Evolutionary conservation across 805 yeast genomes (phyloP), one percentile per base, ranked within the genome.

Genomic region (Candida stauntonica): DNA sequence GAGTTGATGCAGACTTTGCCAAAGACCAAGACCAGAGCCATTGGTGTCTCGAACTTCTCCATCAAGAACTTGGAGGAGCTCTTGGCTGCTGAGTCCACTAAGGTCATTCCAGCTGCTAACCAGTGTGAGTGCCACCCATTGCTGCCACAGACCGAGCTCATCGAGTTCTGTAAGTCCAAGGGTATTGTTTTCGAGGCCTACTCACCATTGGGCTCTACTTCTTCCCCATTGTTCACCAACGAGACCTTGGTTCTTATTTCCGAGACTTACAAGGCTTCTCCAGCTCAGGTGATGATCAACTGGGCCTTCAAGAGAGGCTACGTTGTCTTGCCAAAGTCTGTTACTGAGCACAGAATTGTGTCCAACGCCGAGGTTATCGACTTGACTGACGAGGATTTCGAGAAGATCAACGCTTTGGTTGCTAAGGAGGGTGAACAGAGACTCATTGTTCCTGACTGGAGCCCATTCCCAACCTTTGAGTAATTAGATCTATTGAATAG

Each of bases 241-340:
- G 67, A 62, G 26, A 56, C 62, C 5, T 52, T 80, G 15, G 42
- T 52, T 12, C 58, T 61, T 12, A 52, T 79, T 32, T 80, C 82
- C 9, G 56, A 67, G 27, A 67, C 67, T 42, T 55, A 67, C 29
- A 18, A 18, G 8, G 38, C 30, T 18, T 29, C 33, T 14, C 17
- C 52, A 50, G 13, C 79, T 12, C 70, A 71, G 38, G 53, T 78
- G 24, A 62, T 75, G 38, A 63, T 79, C 45, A 73, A 80, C 20
- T 80, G 86, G 86, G 77, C 73, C 26, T 60, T 74, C 23, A 64
- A 67, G 55, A 74, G 84, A 62, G 76, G 72, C 26, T 64, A 73
- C 26, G 73, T 77, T 31, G 78, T 75, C 6, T 55, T 73, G 43
- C 77, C 79, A 38, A 73, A 74, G 54, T 71, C 77, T 17, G 67